These are phyloP conservation scores for Fusarium vanettenii DNA, from an alignment of 2,329 filamentous ascomycete genomes.

Conservation along the genomic window DNA sequence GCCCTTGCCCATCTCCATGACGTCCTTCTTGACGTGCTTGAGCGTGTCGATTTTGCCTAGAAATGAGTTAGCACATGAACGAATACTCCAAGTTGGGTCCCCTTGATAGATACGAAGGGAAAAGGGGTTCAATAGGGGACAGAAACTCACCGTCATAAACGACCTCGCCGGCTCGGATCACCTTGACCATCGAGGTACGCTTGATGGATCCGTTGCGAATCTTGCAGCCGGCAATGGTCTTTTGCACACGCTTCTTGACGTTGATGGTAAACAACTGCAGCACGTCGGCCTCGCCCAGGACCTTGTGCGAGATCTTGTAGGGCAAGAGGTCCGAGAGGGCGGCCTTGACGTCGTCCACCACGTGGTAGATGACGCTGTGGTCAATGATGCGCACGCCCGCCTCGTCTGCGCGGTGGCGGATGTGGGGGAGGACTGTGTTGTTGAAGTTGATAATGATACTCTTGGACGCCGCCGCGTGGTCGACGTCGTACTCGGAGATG, in stretches of 20 bases:
- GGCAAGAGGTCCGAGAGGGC: slow-evolving; percentile 77
- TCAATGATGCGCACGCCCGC: slow-evolving; percentile 83
- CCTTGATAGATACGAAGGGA: background rate
- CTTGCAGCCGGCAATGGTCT: slow-evolving; percentile 87
- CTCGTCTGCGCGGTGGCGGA: slow-evolving; percentile 76
- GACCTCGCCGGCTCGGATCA: slow-evolving; percentile 76
- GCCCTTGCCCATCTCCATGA: slow-evolving; percentile 88
- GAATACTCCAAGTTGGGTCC: background rate
- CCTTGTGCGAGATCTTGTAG: slow-evolving; percentile 73
- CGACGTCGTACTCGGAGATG: slow-evolving; percentile 87
- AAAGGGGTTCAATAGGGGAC: background rate
- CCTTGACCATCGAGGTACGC: slow-evolving; percentile 72
- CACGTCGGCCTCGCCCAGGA: slow-evolving; percentile 90
- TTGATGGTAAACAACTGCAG: slow-evolving; percentile 87
- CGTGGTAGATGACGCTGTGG: slow-evolving; percentile 86
- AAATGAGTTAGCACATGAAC: background rate
- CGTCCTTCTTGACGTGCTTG: slow-evolving; percentile 93
- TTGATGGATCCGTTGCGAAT: slow-evolving; percentile 83
- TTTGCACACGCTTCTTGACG: slow-evolving; percentile 74
- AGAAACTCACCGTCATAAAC: slow-evolving; percentile 81
- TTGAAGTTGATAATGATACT: slow-evolving; percentile 92
- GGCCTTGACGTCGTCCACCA: slow-evolving; percentile 77
- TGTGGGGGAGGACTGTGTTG: slow-evolving; percentile 72
- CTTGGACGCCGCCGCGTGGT: slow-evolving; percentile 82
- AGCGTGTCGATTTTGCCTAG: slow-evolving; percentile 82